Base-by-base conservation (phyloP, 805 yeast species). In the Wickerhamiella slavikovae region DNA sequence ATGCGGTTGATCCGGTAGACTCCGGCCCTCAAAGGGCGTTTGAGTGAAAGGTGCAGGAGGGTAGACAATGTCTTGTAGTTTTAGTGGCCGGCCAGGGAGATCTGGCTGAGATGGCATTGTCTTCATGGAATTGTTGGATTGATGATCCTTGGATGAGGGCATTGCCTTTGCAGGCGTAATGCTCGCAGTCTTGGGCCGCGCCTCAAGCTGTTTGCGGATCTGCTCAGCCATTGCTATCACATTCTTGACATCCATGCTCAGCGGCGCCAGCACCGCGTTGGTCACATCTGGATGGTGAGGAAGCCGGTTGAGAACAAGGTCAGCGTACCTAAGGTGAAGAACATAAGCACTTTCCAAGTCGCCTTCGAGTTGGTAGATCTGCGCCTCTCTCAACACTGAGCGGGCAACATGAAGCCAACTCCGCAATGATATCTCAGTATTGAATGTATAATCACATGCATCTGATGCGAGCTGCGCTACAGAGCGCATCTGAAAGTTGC, bases 291-390 rank as follows among this genome's bases (percentile, higher is more conserved):
- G 67, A 35, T 66, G 70, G 4, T 35, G 45, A 12, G 58, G 56
- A 25, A 69, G 40, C 28, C 51, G 52, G 46, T 64, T 61, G 30
- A 62, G 56, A 19, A 67, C 53, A 28, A 69, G 51, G 35, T 73
- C 77, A 15, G 71, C 60, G 38, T 66, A 71, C 32, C 82, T 49
- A 26, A 64, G 50, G 41, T 69, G 70, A 31, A 68, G 49, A 18
- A 68, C 47, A 40, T 63, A 73, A 0, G 78, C 66, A 34, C 62
- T 64, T 24, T 57, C 60, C 24, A 51, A 42, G 17, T 61, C 54
- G 11, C 55, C 52, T 25, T 58, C 64, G 14, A 48, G 44, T 13
- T 54, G 54, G 44, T 59, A 67, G 14, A 60, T 47, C 18, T 53
- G 51, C 0, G 70, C 64, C 52, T 61, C 47, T 15, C 38, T 35